A percentile compares a stretch with the other conserved stretches of the same genome.
phyloP scores from a whole-genome alignment of 2,329 filamentous ascomycete species.

The Exophiala calicioides region DNA sequence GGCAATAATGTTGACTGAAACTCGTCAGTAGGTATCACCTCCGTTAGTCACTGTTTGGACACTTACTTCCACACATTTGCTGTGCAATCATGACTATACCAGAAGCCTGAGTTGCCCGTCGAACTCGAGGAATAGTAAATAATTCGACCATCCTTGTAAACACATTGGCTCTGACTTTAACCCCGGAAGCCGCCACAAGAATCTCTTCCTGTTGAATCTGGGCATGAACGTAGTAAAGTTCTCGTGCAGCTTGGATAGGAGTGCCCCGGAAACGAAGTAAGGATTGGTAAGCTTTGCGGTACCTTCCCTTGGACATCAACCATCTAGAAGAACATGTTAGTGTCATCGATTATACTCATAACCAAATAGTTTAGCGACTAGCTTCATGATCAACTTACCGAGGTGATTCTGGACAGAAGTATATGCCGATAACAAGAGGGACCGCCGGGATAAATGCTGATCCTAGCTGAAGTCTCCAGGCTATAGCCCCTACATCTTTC shows the following conservation, averaged over 20 bases:
- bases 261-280: constrained; percentile 47
- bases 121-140: constrained; percentile 51
- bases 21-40: too few species aligned
- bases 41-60: too few species aligned
- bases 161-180: constrained; percentile 55
- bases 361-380: too few species aligned
- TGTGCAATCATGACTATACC: constrained; percentile 79
- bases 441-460: constrained; percentile 51
- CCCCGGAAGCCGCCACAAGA: constrained; percentile 27
- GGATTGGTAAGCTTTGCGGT: constrained; percentile 44
- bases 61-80: constrained; percentile 69
- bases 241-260: constrained; percentile 47
- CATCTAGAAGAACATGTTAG: constrained; percentile 40
- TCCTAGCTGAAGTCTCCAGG: constrained; percentile 51
- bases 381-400: too few species aligned
- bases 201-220: constrained; percentile 38
- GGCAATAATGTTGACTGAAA: constrained; percentile 75
- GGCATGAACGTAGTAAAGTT: constrained; percentile 50
- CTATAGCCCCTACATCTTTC: constrained; percentile 39
- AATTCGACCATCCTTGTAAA: constrained; percentile 59
- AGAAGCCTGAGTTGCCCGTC: constrained; percentile 70
- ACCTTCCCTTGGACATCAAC: constrained; percentile 49
- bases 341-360: too few species aligned
- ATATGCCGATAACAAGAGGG: constrained; percentile 48
- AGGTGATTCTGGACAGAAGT: constrained; percentile 45